Base-by-base conservation (phyloP, 129 eudicot species). In the Deinandra increscens region DNA sequence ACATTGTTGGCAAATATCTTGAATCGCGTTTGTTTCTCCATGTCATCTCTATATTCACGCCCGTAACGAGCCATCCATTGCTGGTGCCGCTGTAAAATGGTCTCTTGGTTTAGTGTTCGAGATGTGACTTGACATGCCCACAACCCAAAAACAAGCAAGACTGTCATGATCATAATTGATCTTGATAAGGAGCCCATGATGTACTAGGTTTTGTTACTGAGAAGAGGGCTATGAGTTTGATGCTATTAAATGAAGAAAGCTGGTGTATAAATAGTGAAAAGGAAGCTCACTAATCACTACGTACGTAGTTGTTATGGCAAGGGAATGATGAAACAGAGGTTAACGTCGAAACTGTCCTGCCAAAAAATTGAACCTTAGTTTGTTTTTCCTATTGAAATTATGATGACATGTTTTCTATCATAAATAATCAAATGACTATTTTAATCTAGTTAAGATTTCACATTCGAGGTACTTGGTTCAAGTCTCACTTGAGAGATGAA, bases 31-130 rank as follows among this genome's bases (percentile, higher is more conserved):
- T 65, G 82, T 73, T 75, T 79, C 62, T 83, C 84, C n/a, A 60
- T 36, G 5, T 66, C 41, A 14, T 75, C 79, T 66, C 33, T 68
- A 26, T 83, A 83, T 2, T 38, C 69, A 8, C 88, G 85, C n/a
- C 85, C 85, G 60, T 73, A 66, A 7, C 7, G 55, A 56, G 76
- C 76, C 83, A 81, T 81, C 85, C 85, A 80, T 61, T 64, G 67
- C 54, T 84, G 70, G 46, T 80, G 83, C 50, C 61, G 65, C 66
- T 80, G 81, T 7, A 19, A 39, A 76, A 80, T 61, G 61, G 71
- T 34, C 1, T 53, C 65, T 63, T 80, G 74, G 15, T 41, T 66
- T n/a, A 71, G 43, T 2, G 39, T 43, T 12, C 81, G 81, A 38
- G 81, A 64, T 43, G 83, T 59, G 38, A 68, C 76, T 4, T 50